Conservation (phyloP, 139 green algal species). For the Coccomyxa sp. region DNA sequence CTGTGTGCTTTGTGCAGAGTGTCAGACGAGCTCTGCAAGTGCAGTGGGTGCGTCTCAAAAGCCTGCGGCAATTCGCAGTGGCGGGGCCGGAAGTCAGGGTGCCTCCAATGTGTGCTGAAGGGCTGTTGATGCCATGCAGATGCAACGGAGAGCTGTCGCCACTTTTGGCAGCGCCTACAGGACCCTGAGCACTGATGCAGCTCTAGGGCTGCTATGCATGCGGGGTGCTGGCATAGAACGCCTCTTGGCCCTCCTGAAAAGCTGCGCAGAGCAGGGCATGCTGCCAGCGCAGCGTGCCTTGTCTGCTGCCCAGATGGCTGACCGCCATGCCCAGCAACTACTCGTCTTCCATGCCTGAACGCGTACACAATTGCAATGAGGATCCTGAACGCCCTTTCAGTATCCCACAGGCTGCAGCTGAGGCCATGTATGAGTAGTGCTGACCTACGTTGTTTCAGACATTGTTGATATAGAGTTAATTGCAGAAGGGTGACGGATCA, state of each 20-base stretch:
- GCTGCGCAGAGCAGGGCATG: not conserved
- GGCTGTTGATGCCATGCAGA: not conserved
- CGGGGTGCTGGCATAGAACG: not conserved
- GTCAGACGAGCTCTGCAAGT: no score
- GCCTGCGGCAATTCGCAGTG: no score
- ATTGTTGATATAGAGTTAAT: no score
- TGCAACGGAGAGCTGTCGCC: not conserved
- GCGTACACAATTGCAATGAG: no score
- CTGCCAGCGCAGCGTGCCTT: not conserved
- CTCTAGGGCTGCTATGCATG: not conserved
- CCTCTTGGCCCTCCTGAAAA: not conserved
- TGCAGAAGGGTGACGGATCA: no score
- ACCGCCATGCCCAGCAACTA: not conserved
- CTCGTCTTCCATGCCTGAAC: no score
- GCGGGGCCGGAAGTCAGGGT: not conserved
- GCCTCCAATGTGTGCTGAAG: not conserved
- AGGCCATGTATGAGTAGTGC: no score
- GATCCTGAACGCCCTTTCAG: no score
- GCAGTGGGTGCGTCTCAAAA: no score
- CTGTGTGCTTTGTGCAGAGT: no score
- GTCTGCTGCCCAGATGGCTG: not conserved
- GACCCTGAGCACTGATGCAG: not conserved
- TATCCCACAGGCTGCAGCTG: no score
- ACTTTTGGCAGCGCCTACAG: not conserved
- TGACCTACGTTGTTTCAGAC: no score